Evolutionary conservation across 23 red algal species (phyloP).

Genomic region (Gracilaria domingensis): DNA sequence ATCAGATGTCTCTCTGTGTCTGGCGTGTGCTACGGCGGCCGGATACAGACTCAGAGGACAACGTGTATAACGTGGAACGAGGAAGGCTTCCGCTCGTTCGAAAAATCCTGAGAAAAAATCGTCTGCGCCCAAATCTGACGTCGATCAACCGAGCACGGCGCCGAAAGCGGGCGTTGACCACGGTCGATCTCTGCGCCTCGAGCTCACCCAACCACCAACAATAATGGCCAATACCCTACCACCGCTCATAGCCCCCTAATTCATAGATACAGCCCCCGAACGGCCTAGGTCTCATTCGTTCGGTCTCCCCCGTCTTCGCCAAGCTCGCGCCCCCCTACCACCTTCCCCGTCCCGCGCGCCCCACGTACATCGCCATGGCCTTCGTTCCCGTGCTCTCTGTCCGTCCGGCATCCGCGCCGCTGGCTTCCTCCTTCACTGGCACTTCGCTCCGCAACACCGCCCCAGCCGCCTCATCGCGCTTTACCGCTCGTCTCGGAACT

Average conservation of each 20-base stretch:
- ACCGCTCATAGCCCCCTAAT: not conserved
- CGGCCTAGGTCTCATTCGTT: too few relatives aligned
- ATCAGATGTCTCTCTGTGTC: too few relatives aligned
- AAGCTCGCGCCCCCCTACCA: not conserved
- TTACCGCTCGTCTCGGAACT: conserved; percentile 77
- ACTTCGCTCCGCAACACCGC: not conserved
- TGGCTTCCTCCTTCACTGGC: conserved; percentile 25
- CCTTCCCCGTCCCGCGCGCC: not conserved
- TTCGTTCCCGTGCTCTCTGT: conserved; percentile 57
- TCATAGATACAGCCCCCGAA: too few relatives aligned
- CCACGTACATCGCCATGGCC: conserved; percentile 31
- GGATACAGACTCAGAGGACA: too few relatives aligned
- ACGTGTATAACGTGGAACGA: too few relatives aligned
- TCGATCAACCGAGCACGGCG: too few relatives aligned
- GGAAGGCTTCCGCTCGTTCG: too few relatives aligned
- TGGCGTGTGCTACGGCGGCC: too few relatives aligned
- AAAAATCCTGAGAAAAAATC: too few relatives aligned
- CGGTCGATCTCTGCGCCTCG: conserved; percentile 30
- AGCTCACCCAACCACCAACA: conserved; percentile 18
- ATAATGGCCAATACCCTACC: conserved; percentile 35
- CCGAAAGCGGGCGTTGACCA: not conserved
- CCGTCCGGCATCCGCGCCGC: conserved; percentile 26
- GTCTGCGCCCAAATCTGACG: too few relatives aligned
- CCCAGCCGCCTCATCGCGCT: conserved; percentile 10
- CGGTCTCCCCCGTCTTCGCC: not conserved